Base-by-base conservation (phyloP, 2,329 filamentous ascomycete species). In the Colletotrichum truncatum region DNA sequence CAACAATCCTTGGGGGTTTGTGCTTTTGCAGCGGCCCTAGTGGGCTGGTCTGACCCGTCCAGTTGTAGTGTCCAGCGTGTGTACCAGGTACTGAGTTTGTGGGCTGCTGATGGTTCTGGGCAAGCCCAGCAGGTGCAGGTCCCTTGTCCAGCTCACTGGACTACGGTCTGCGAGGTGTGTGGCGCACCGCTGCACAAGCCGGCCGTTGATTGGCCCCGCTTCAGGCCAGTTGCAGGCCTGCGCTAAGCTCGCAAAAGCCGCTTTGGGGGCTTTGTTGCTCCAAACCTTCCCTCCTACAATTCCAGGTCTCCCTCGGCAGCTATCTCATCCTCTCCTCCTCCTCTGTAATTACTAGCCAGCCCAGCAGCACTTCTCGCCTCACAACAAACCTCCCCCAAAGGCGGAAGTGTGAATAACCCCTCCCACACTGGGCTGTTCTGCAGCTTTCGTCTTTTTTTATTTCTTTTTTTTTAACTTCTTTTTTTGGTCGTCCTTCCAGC, bases 181-280 rank as follows among this genome's bases (percentile, higher is more conserved):
- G 73, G 71, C 68, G 68, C 69, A 14, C 26, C 58, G 67, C 62
- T 62, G 63, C 58, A 66, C 38, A 36, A 64, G 55, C 55, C 62
- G 63, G 68, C 16, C 41, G 68, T 70, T 76, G 71, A 78, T 77
- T 78, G 76, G 76, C 61, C 70, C 67, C 69, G 60, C 51, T 51
- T 48, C 45, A 66, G 59, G 64, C 71, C 72, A 69, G 69, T 71
- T 73, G 71, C 70, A 72, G 69, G 64, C 30, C 52, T 66, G 63
- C 69, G 70, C 68, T 67, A 69, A 67, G 64, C 52, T 70, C 73
- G 72, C 69, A 68, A 73, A 67, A 72, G 61, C 72, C 69, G 70
- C 70, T 71, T 71, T 72, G 55, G 64, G 64, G 61, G 53, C 45
- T 26, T 38, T 23, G 54, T 23, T 18, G 23, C 53, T 57, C 36